Percentiles rank a stretch among this genome's conserved stretches.
Conservation (phyloP, 495 filamentous ascomycete species). For the Bacidia gigantensis region DNA sequence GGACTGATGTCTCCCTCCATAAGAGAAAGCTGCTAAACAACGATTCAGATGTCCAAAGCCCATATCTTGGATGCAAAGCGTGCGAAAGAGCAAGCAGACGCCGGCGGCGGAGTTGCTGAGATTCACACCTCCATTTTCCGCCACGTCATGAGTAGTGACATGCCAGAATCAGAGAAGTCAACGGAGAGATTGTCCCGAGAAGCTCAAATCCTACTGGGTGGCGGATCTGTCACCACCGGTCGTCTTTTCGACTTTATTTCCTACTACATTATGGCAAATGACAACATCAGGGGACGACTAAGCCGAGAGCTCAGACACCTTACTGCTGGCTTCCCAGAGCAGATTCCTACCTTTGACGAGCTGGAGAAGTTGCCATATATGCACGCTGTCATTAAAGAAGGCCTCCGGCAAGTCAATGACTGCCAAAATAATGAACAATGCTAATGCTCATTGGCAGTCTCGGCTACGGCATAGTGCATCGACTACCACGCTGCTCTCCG, state of each 20-base stretch:
- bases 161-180: conserved; percentile 21
- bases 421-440: neutral
- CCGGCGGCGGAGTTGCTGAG: neutral
- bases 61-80: conserved; percentile 1
- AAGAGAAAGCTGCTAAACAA: no score
- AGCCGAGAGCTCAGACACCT: conserved; percentile 13
- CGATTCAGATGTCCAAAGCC: neutral
- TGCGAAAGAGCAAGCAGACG: neutral
- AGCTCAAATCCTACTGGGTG: conserved; percentile 19
- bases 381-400: conserved; percentile 26
- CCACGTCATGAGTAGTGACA: conserved; percentile 19
- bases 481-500: conserved; percentile 17
- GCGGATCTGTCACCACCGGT: conserved; percentile 20
- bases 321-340: conserved; percentile 17
- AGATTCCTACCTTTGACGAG: conserved; percentile 17
- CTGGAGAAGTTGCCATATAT: conserved; percentile 24
- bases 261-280: conserved; percentile 21
- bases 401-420: conserved; percentile 16
- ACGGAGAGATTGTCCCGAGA: conserved; percentile 19
- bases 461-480: conserved; percentile 19
- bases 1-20: no score
- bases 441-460: neutral
- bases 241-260: conserved; percentile 18
- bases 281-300: conserved; percentile 9
- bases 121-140: conserved; percentile 15